phyloP scores from a whole-genome alignment of 2,329 filamentous ascomycete species.

The Hypoxylon rubiginosum region DNA sequence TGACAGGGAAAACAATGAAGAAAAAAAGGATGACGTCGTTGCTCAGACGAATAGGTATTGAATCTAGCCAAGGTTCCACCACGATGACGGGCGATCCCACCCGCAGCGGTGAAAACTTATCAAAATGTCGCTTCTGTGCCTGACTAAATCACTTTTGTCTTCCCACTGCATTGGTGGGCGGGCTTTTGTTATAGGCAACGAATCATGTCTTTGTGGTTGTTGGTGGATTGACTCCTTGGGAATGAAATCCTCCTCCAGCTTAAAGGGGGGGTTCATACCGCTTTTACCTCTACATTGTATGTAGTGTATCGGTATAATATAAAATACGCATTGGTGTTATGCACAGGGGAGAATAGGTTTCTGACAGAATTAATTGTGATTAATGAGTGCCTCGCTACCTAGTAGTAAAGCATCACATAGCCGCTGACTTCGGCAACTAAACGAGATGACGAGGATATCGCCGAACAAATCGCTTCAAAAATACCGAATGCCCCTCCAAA shows the following conservation, averaged over 20 bases:
- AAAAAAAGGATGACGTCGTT: conserved; percentile 13
- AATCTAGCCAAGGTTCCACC: conserved; percentile 28
- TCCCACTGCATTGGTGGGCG: not conserved
- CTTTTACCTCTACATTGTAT: not conserved
- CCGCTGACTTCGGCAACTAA: not conserved
- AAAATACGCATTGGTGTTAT: not conserved
- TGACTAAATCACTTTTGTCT: not conserved
- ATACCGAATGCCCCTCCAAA: not conserved
- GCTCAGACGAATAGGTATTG: no score
- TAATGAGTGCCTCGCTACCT: conserved; percentile 28
- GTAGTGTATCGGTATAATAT: not conserved
- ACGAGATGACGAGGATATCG: not conserved
- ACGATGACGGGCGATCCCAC: conserved; percentile 18
- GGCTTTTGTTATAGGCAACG: not conserved
- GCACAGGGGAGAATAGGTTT: not conserved
- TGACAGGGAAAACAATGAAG: conserved; percentile 2
- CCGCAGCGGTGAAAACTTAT: conserved; percentile 17
- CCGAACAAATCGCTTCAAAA: not conserved
- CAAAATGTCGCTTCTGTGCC: conserved; percentile 1
- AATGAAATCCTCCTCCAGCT: no score
- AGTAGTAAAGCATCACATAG: not conserved
- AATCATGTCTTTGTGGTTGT: no score
- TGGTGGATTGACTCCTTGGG: no score
- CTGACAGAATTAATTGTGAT: not conserved
- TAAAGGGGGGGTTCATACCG: no score